Evolutionary conservation across 108 stramenopile genomes (phyloP), one percentile per base, ranked within the genome.

Genomic region (Cyclostephanos invisitatus): DNA sequence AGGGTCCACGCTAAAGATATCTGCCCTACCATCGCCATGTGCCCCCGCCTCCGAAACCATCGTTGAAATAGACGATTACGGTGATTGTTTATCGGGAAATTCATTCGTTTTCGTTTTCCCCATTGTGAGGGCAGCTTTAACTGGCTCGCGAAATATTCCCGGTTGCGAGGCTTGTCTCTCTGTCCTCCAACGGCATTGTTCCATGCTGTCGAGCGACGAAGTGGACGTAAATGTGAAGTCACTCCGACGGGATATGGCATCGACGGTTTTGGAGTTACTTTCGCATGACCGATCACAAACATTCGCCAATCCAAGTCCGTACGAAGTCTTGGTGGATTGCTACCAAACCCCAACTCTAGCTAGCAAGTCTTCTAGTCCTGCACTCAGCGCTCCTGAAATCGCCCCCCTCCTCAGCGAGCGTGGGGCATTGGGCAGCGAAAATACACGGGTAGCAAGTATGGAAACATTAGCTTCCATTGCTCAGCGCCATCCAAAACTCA

Each of bases 51-150:
- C 90, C n/a, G 68, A 67, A 10, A 70, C 82, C 24, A 83, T 96
- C 36, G 82, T 77, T 59, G 91, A 90, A 71, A 91, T 96, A 85
- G 92, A 91, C 47, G 85, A 93, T 15, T 91, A 84, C 68, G 81
- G 80, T 25, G 92, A 92, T 24, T 75, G 76, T 55, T 73, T 96
- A 21, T 91, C 92, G n/a, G 88, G 85, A 29, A 65, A 85, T 55
- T 93, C 92, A 0, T 96, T 96, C 72, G 71, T 63, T 32, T 92
- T 96, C 72, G 83, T 96, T 21, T 91, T 96, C 54, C 94, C 94
- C 18, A 75, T 96, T 28, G 37, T 96, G 24, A 67, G 73, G 21
- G 90, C 94, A n/a, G 80, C 88, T 27, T 57, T 96, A 25, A 83
- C 84, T 62, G 94, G 94, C 21, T 89, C 90, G 29, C 74, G 91